A percentile compares a stretch with the other conserved stretches of the same genome.
phyloP scores from a whole-genome alignment of 1,139 yeast genomes.

The Sugiyamaella xylanicola region DNA sequence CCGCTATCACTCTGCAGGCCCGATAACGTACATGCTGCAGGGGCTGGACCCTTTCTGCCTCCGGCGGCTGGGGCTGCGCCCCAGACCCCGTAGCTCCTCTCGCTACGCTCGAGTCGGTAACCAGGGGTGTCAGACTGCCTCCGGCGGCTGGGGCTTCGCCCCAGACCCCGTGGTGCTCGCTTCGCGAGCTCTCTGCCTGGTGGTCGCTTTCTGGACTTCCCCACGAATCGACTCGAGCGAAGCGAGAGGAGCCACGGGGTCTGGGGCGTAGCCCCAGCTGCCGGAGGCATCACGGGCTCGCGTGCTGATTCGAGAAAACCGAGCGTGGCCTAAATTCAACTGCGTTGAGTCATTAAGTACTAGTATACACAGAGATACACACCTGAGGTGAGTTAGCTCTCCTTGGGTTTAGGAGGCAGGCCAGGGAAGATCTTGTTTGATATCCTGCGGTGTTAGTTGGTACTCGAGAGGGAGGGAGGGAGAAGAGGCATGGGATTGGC shows the following conservation, averaged over 20 bases:
- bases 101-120: neutral
- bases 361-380: neutral
- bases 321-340: no score
- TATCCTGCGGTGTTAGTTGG: conserved; percentile 12
- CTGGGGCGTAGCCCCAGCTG: neutral
- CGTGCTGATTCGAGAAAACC: no score
- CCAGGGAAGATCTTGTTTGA: conserved; percentile 22
- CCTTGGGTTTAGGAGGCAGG: conserved; percentile 17
- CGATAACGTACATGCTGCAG: neutral
- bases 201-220: neutral
- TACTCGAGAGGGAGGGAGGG: no score
- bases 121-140: neutral
- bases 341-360: neutral
- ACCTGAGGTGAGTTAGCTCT: no score
- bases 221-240: neutral
- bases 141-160: no score
- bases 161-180: no score
- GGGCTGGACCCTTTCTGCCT: neutral
- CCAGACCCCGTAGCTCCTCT: neutral
- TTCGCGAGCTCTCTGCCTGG: neutral
- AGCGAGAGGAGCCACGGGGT: neutral
- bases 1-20: neutral
- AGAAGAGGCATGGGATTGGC: no score
- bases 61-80: neutral
- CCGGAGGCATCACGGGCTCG: neutral